Conservation (phyloP, 345 rosid genomes). For the Lumnitzera racemosa region DNA sequence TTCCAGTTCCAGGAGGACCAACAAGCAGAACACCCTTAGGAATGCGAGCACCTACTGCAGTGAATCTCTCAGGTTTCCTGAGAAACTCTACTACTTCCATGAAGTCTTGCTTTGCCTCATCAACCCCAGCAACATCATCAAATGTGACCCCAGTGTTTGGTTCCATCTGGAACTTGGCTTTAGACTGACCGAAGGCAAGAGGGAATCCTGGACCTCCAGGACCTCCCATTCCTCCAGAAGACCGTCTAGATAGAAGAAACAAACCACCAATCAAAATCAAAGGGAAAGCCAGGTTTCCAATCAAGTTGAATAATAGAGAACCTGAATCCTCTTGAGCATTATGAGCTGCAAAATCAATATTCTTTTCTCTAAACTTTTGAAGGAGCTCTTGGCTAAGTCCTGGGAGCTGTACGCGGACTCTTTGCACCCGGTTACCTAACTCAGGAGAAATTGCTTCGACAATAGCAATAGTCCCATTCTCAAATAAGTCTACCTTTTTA, state of each 20-base stretch:
- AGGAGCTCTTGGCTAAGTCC: conserved; percentile 95
- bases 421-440: conserved; percentile 85
- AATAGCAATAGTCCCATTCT: conserved; percentile 95
- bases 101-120: conserved; percentile 98
- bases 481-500: conserved; percentile 82
- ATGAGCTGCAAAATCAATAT: conserved; percentile 94
- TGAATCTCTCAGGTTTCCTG: conserved; percentile 97
- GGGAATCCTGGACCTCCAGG: conserved; percentile 98
- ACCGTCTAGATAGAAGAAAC: conserved; percentile 87
- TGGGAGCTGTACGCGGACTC: conserved; percentile 95
- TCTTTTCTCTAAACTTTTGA: conserved; percentile 91
- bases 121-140: conserved; percentile 99
- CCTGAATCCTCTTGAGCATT: conserved; percentile 99
- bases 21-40: conserved; percentile 96
- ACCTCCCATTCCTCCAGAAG: conserved; percentile 98
- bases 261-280: conserved; percentile 86
- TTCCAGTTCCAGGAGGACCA: conserved; percentile 99
- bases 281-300: conserved; percentile 93
- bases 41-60: conserved; percentile 92
- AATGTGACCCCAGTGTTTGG: conserved; percentile 97
- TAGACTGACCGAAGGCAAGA: conserved; percentile 82
- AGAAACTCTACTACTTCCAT: conserved; percentile 98
- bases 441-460: conserved; percentile 97
- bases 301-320: conserved; percentile 67
- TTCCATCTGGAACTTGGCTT: conserved; percentile 98